Percentiles rank a stretch among this genome's conserved stretches.
phyloP scores from a whole-genome alignment of 352 stramenopile genomes.

The Pythium utonaiense region DNA sequence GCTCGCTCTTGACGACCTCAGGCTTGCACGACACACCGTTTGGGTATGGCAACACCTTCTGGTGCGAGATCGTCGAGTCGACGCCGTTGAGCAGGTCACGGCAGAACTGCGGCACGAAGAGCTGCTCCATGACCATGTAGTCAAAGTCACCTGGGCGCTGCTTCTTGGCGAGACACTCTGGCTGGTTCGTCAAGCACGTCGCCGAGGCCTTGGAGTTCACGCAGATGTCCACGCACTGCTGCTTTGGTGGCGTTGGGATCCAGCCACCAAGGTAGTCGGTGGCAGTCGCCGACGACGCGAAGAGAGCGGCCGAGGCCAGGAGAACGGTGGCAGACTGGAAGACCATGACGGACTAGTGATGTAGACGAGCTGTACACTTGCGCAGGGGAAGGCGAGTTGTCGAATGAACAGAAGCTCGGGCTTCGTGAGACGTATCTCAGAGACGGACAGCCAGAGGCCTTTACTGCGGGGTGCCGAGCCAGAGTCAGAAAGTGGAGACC shows the following conservation, averaged over 20 bases:
- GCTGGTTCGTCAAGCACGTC: constrained; percentile 50
- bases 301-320: constrained; percentile 1
- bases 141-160: constrained; percentile 67
- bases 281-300: constrained; percentile 22
- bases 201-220: constrained; percentile 51
- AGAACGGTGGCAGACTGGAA: constrained; percentile 16
- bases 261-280: constrained; percentile 63
- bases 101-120: constrained; percentile 81
- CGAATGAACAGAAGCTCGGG: constrained; percentile 9
- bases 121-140: constrained; percentile 73
- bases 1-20: constrained; percentile 39
- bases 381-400: constrained; percentile 15
- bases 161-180: constrained; percentile 54
- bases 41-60: constrained; percentile 70
- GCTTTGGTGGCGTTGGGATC: constrained; percentile 33
- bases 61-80: constrained; percentile 76
- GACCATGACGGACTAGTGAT: constrained; percentile 23
- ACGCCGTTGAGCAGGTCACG: constrained; percentile 65
- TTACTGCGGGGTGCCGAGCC: not conserved
- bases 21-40: constrained; percentile 44
- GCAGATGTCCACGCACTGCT: constrained; percentile 75
- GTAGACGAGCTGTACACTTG: not conserved
- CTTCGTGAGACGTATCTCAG: not conserved
- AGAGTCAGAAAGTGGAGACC: not conserved
- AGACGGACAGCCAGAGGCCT: not conserved